These are phyloP conservation scores for Chaetomium olivaceum DNA, from an alignment of 2,329 filamentous ascomycete species.

Conservation along the genomic window DNA sequence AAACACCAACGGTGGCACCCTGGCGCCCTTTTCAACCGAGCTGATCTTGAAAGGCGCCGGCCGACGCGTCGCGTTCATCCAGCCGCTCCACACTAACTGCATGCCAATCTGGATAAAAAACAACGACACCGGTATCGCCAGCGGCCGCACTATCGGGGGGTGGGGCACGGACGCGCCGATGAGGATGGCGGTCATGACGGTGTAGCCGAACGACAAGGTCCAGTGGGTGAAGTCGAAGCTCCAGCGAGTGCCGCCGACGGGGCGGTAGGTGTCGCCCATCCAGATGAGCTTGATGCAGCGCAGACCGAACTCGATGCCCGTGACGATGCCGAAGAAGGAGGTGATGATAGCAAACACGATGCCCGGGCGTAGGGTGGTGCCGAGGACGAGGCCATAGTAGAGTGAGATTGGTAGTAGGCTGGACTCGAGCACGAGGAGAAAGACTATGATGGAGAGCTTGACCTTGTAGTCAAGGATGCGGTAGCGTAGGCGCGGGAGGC, in stretches of 20 bases:
- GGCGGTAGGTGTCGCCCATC: slow-evolving; percentile 52
- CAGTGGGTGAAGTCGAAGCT: slow-evolving; percentile 52
- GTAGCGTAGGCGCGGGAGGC: slow-evolving; percentile 40
- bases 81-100: slow-evolving; percentile 44
- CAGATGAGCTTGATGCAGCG: slow-evolving; percentile 51
- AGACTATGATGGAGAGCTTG: slow-evolving; percentile 49
- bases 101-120: slow-evolving; percentile 52
- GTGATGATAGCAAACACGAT: slow-evolving; percentile 55
- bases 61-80: slow-evolving; percentile 38
- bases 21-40: slow-evolving; percentile 60
- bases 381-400: slow-evolving; percentile 52
- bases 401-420: slow-evolving; percentile 53
- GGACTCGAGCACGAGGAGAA: slow-evolving; percentile 50
- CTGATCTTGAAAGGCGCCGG: slow-evolving; percentile 63
- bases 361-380: slow-evolving; percentile 39
- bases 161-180: slow-evolving; percentile 53
- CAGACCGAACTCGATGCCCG: slow-evolving; percentile 54
- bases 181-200: slow-evolving; percentile 51
- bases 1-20: slow-evolving; percentile 61
- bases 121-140: slow-evolving; percentile 54
- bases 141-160: slow-evolving; percentile 49
- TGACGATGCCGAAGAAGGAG: slow-evolving; percentile 57
- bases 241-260: slow-evolving; percentile 51
- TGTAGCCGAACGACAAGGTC: slow-evolving; percentile 50
- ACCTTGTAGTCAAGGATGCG: slow-evolving; percentile 41